Base-by-base conservation (phyloP, 371 early-diverging fungal genomes). In the Mucor sp. region DNA sequence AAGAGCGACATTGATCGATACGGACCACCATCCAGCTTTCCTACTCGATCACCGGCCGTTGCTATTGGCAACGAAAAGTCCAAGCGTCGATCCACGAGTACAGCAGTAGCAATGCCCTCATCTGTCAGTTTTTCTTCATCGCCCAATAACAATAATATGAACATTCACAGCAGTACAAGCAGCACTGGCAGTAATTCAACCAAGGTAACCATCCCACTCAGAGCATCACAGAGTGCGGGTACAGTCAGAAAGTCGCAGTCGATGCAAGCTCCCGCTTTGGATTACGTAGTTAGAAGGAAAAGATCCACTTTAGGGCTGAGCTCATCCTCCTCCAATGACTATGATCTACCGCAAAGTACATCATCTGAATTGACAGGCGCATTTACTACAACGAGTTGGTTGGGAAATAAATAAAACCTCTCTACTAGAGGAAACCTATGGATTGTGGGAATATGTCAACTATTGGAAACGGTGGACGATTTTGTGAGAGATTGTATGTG, bases 201-300 rank as follows among this genome's bases (percentile, higher is more conserved):
- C 33, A 58, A 30, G 6, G n/a, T 19, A 12, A 33, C 15, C n/a
- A 58, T 33, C 9, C 32, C 30, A 7, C 23, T 69, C 25, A 48
- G 71, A 53, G 69, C 73, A 0, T 73, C 73, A 0, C 69, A 73
- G 50, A 73, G 73, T 39, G 66, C 69, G 7, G 66, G 63, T 0
- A 66, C 69, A 4, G 61, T 58, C n/a, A 61, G 71, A 53, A 62
- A 50, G 17, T 66, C 66, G 14, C 43, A 66, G 21, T 63, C 62
- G 1, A 62, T 62, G 62, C 62, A 62, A 50, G 62, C 62, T 0
- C 67, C 70, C 15, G 67, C 57, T 6, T 33, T 63, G n/a, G 67
- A 67, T 15, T 71, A 67, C 33, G 59, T 50, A 4, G 60, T 71
- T 0, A 50, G 63, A 56, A 63, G 60, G 37, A 71, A 67, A 48